A percentile compares a stretch with the other conserved stretches of the same genome.
phyloP scores from a whole-genome alignment of 2,329 filamentous ascomycete genomes.

The Penicillium digitatum region DNA sequence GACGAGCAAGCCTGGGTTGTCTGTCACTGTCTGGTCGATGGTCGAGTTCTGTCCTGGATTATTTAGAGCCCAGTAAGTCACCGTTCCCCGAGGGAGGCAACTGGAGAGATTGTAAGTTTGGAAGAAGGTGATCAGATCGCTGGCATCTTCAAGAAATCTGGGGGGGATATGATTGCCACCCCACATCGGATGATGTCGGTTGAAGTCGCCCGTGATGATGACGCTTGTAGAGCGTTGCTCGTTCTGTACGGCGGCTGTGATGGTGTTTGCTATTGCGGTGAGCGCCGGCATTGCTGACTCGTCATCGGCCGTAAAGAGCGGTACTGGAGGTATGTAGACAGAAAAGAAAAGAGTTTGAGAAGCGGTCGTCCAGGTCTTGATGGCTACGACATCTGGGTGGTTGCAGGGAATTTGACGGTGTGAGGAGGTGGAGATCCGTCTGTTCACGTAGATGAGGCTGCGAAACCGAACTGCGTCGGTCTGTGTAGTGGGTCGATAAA shows the following conservation, averaged over 20 bases:
- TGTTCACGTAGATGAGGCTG: no score
- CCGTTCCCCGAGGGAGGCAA: conserved; percentile 8
- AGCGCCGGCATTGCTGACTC: background rate
- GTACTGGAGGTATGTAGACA: background rate
- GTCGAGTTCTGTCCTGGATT: conserved; percentile 7
- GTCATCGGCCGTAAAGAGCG: background rate
- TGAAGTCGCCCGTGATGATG: conserved; percentile 7
- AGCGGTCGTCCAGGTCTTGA: background rate
- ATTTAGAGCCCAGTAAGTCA: conserved; percentile 6
- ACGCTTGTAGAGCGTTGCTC: background rate
- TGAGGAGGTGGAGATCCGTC: no score
- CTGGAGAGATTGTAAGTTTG: conserved; percentile 9
- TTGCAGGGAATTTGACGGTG: no score
- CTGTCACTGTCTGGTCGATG: conserved; percentile 16
- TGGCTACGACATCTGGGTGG: no score
- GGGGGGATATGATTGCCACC: conserved; percentile 1
- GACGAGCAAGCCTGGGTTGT: conserved; percentile 9
- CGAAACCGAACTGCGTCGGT: no score
- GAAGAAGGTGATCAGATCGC: conserved; percentile 19
- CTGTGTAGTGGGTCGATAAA: no score
- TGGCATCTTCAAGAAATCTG: conserved; percentile 4
- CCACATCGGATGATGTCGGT: conserved; percentile 12
- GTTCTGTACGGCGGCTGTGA: background rate
- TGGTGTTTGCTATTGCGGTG: background rate
- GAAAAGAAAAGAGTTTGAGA: background rate